phyloP scores from a whole-genome alignment of 176 grass and related monocot genomes.

The Bonia amplexicaulis region DNA sequence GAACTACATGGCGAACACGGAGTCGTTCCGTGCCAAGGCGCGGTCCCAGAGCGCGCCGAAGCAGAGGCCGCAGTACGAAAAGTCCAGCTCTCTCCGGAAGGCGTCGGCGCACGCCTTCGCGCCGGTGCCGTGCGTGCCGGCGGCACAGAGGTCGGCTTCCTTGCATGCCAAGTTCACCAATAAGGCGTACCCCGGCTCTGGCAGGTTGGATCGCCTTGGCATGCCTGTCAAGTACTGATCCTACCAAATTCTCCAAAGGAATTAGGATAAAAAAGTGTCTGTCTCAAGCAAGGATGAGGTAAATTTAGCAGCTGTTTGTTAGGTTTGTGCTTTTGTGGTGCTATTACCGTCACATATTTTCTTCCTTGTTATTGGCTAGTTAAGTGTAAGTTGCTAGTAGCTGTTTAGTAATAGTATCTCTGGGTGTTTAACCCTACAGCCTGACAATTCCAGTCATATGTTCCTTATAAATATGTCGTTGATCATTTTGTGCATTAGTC shows the following conservation, averaged over 20 bases:
- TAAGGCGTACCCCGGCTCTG: constrained; percentile 72
- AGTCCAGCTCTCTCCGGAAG: constrained; percentile 45
- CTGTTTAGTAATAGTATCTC: constrained; percentile 14
- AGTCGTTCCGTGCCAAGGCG: constrained; percentile 82
- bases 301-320: not conserved
- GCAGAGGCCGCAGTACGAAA: constrained; percentile 63
- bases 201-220: constrained; percentile 64
- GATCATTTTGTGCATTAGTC: not conserved
- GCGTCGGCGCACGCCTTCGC: constrained; percentile 32
- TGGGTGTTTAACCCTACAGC: not conserved
- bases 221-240: constrained; percentile 64
- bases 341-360: constrained; percentile 25
- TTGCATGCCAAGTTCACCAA: constrained; percentile 66
- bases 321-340: not conserved
- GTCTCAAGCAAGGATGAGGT: not conserved
- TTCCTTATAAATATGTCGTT: not conserved
- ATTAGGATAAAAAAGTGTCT: not conserved
- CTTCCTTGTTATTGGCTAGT: constrained; percentile 20
- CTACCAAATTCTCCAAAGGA: not conserved
- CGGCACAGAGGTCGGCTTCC: constrained; percentile 37
- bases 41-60: constrained; percentile 88
- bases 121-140: not conserved
- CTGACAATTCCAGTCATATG: not conserved
- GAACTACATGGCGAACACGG: constrained; percentile 95
- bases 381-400: constrained; percentile 40